Percentiles rank a stretch among this genome's conserved stretches.
Evolutionary conservation across 1,284 basidiomycete species (phyloP).

Genomic region (Mycosarcoma maydis): DNA sequence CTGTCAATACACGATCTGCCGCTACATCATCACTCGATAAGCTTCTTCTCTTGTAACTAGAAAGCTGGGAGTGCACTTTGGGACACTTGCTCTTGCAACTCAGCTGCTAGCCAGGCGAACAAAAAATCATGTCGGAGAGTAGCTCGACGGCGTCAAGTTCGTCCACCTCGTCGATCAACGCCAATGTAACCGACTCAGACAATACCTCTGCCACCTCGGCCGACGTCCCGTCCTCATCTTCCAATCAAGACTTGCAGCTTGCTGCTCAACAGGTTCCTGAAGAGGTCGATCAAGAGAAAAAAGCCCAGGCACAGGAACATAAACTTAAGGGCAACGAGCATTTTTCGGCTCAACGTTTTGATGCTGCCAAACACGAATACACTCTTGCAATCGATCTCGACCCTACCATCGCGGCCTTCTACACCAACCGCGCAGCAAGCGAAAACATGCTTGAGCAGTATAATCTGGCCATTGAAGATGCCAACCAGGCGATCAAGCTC

Average conservation of each 20-base stretch:
- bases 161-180: slow-evolving; percentile 26
- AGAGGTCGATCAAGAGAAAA: slow-evolving; percentile 49
- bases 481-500: slow-evolving; percentile 81
- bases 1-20: too few species aligned
- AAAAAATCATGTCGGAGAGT: slow-evolving; percentile 23
- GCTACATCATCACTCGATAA: too few species aligned
- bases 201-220: slow-evolving; percentile 54
- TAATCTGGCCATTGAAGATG: slow-evolving; percentile 65
- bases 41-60: too few species aligned
- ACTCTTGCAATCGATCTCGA: slow-evolving; percentile 59
- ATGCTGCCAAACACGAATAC: slow-evolving; percentile 60
- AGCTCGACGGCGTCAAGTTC: slow-evolving; percentile 32
- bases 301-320: slow-evolving; percentile 36
- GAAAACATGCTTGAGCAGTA: slow-evolving; percentile 67
- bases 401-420: slow-evolving; percentile 52
- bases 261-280: too few species aligned
- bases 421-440: slow-evolving; percentile 64
- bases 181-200: slow-evolving; percentile 38
- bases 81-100: too few species aligned
- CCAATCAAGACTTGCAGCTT: slow-evolving; percentile 37
- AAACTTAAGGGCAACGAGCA: slow-evolving; percentile 63
- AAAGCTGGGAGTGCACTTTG: too few species aligned
- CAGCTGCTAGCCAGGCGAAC: too few species aligned
- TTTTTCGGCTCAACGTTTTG: slow-evolving; percentile 56
- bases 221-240: slow-evolving; percentile 53